Conservation (phyloP, 768 basidiomycete genomes). For the Trichaptum fuscoviolaceum region DNA sequence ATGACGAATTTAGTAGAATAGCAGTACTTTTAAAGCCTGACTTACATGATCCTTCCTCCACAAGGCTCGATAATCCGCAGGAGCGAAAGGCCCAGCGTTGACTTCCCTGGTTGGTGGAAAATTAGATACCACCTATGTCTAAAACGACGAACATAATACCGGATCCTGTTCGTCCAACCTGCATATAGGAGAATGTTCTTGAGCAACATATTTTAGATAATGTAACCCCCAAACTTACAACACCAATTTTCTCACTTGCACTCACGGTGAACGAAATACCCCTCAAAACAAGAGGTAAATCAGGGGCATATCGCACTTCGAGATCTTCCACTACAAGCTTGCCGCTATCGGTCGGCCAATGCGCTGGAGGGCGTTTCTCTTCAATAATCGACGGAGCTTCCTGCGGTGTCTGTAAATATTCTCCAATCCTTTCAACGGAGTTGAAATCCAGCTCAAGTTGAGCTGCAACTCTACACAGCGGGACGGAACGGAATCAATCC, state of each 20-base stretch:
- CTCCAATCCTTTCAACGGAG: slow-evolving; percentile 66
- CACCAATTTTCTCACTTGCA: slow-evolving; percentile 62
- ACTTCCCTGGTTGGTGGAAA: slow-evolving; percentile 37
- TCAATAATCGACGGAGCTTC: slow-evolving; percentile 61
- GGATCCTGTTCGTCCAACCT: slow-evolving; percentile 69
- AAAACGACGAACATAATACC: slow-evolving; percentile 26
- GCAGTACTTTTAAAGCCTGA: slow-evolving; percentile 5
- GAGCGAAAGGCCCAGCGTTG: slow-evolving; percentile 51
- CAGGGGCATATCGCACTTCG: slow-evolving; percentile 56
- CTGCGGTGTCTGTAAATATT: slow-evolving; percentile 62
- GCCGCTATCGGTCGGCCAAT: slow-evolving; percentile 53
- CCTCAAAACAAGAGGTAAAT: slow-evolving; percentile 55
- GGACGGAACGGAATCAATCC: slow-evolving; percentile 8
- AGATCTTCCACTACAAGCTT: slow-evolving; percentile 54
- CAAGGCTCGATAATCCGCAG: slow-evolving; percentile 59
- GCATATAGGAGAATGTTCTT: slow-evolving; percentile 4
- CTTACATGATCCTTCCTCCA: slow-evolving; percentile 54
- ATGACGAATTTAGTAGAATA: background rate
- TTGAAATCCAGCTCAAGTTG: slow-evolving; percentile 73
- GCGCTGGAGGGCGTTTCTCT: slow-evolving; percentile 57
- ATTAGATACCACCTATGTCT: background rate
- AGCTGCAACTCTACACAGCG: slow-evolving; percentile 47
- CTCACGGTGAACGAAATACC: slow-evolving; percentile 53
- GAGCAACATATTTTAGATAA: slow-evolving; percentile 1
- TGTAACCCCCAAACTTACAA: slow-evolving; percentile 36